Conservation (phyloP, 768 basidiomycete genomes). For the Lentinus brumalis region DNA sequence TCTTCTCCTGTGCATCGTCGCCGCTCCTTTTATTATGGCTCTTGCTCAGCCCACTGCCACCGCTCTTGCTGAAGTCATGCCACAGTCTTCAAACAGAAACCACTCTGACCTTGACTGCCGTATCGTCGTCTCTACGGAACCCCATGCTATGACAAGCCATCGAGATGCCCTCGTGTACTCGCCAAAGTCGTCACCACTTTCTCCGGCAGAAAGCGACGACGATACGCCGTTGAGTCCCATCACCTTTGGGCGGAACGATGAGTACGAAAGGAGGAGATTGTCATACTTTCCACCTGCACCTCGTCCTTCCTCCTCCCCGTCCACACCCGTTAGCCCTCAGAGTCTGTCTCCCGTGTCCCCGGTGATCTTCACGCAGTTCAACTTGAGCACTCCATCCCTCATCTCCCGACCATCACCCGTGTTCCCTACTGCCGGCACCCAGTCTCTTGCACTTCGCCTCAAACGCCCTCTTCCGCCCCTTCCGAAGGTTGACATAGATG, state of each 20-base stretch:
- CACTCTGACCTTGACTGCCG: neutral
- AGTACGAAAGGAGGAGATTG: slow-evolving; percentile 11
- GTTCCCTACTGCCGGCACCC: slow-evolving; percentile 2
- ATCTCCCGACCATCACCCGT: neutral
- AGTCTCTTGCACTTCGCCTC: slow-evolving; percentile 5
- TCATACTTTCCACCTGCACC: slow-evolving; percentile 5
- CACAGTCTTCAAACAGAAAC: neutral
- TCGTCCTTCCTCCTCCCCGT: slow-evolving; percentile 5
- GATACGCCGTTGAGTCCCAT: slow-evolving; percentile 17
- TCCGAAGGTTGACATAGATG: slow-evolving; percentile 10
- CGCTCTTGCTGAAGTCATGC: neutral
- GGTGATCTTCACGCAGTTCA: slow-evolving; percentile 15
- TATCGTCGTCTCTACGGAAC: slow-evolving; percentile 4
- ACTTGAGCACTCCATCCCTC: slow-evolving; percentile 16
- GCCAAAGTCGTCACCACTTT: slow-evolving; percentile 5
- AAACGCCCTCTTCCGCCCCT: slow-evolving; percentile 16
- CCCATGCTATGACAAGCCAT: neutral
- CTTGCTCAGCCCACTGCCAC: slow-evolving; percentile 10
- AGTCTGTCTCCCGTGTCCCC: slow-evolving; percentile 4
- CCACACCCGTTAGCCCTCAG: neutral
- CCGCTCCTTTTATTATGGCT: slow-evolving; percentile 15
- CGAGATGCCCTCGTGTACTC: neutral
- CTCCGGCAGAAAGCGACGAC: slow-evolving; percentile 21
- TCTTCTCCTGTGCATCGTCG: neutral
- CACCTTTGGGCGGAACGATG: slow-evolving; percentile 13